phyloP scores from a whole-genome alignment of 805 yeast species.

The Ogataea thermomethanolica region DNA sequence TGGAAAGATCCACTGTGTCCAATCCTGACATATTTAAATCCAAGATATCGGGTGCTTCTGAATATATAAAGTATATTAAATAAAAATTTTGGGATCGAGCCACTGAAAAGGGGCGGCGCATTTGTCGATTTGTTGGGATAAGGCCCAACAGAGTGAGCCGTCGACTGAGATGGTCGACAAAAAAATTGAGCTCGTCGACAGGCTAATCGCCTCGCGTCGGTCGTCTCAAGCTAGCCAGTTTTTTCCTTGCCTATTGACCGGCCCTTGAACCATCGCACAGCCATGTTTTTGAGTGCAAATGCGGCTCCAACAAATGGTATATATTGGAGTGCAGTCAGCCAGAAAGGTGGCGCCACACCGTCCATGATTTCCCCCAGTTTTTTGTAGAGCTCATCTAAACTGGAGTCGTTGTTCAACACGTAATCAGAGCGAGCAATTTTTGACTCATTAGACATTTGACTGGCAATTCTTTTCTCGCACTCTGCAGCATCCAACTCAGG shows the following conservation, averaged over 20 bases:
- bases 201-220: neutral
- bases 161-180: conserved; percentile 9
- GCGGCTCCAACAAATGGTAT: conserved; percentile 21
- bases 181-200: neutral
- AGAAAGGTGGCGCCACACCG: conserved; percentile 35
- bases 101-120: conserved; percentile 4
- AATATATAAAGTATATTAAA: conserved; percentile 5
- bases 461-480: conserved; percentile 64
- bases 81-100: conserved; percentile 8
- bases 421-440: conserved; percentile 60
- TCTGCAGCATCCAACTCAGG: conserved; percentile 62
- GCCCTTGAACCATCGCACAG: neutral
- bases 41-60: neutral
- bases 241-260: neutral
- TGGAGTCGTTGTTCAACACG: conserved; percentile 60
- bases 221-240: neutral
- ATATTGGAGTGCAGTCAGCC: conserved; percentile 16
- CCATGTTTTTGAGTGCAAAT: conserved; percentile 3
- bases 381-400: conserved; percentile 40
- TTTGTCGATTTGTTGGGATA: conserved; percentile 13
- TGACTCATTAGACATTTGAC: conserved; percentile 68
- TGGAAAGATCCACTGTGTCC: conserved; percentile 54
- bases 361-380: conserved; percentile 41
- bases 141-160: conserved; percentile 9
- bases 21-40: conserved; percentile 19